Conservation (phyloP, 2,329 filamentous ascomycete genomes). For the Coleophoma cylindrospora region DNA sequence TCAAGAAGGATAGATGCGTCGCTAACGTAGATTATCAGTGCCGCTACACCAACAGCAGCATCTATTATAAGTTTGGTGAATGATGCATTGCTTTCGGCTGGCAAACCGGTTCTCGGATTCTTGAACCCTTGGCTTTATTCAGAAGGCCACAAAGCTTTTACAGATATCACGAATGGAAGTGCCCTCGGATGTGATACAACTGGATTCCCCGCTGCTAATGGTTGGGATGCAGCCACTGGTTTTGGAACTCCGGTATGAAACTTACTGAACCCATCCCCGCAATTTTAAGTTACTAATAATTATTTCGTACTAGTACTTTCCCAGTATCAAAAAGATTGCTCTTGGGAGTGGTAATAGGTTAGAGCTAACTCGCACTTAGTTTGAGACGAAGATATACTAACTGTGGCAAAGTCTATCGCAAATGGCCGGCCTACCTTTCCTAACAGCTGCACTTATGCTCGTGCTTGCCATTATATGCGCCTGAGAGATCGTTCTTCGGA, state of each 20-base stretch:
- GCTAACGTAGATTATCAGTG: conserved; percentile 24
- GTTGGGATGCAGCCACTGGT: conserved; percentile 31
- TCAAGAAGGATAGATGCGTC: background rate
- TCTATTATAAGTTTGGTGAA: conserved; percentile 57
- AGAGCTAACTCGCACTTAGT: no score
- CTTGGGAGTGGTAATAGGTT: no score
- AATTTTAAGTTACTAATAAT: no score
- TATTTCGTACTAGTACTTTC: no score
- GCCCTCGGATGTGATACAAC: conserved; percentile 29
- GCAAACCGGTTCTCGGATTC: conserved; percentile 37
- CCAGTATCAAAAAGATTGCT: no score
- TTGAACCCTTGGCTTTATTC: conserved; percentile 37
- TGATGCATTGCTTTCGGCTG: conserved; percentile 48
- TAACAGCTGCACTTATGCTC: no score
- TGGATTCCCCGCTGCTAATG: conserved; percentile 20
- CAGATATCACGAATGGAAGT: conserved; percentile 31
- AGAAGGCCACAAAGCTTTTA: conserved; percentile 28
- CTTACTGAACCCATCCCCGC: no score
- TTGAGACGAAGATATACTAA: no score
- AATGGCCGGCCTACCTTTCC: no score
- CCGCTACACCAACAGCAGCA: conserved; percentile 50
- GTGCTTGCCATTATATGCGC: no score
- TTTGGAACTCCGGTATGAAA: conserved; percentile 25
- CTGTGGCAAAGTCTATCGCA: no score
- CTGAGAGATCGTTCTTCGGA: no score